A percentile compares a stretch with the other conserved stretches of the same genome.
These are phyloP conservation scores for Leucaena leucocephala DNA, from an alignment of 306 rosid species.

Conservation along the genomic window DNA sequence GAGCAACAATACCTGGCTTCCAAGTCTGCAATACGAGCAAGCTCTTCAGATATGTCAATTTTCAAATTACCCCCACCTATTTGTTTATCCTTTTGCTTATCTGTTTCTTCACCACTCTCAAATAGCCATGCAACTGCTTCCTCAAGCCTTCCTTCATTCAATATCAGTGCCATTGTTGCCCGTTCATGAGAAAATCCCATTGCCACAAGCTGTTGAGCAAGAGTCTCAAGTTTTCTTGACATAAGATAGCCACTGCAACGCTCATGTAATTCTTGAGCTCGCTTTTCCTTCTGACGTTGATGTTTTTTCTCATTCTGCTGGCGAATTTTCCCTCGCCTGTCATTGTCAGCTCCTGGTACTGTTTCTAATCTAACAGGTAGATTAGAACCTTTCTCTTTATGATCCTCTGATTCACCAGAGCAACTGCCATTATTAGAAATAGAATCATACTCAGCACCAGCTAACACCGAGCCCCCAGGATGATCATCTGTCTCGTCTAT, in stretches of 20 bases:
- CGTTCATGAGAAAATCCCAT: constrained; percentile 94
- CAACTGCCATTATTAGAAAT: constrained; percentile 96
- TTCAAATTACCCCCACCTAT: constrained; percentile 63
- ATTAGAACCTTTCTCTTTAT: constrained; percentile 72
- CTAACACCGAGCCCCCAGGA: constrained; percentile 57
- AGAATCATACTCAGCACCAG: constrained; percentile 84
- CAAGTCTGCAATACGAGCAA: constrained; percentile 73
- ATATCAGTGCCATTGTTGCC: constrained; percentile 85
- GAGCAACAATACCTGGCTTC: constrained; percentile 68
- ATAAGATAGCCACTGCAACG: constrained; percentile 83
- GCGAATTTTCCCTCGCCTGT: constrained; percentile 92
- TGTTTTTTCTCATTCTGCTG: constrained; percentile 95
- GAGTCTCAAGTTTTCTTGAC: constrained; percentile 93
- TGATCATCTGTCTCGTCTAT: constrained; percentile 94
- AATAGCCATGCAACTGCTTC: constrained; percentile 86
- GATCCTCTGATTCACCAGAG: constrained; percentile 98
- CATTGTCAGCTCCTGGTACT: constrained; percentile 93
- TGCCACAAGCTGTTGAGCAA: constrained; percentile 83
- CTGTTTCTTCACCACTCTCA: constrained; percentile 74
- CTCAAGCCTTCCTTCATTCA: constrained; percentile 90
- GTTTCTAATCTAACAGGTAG: constrained; percentile 57
- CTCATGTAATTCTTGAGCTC: constrained; percentile 95
- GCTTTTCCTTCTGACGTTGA: constrained; percentile 97
- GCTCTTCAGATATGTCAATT: constrained; percentile 96
- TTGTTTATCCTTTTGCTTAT: constrained; percentile 52